Percentiles rank a stretch among this genome's conserved stretches.
These are phyloP conservation scores for Diutina sp. DNA, from an alignment of 1,139 yeast species.

Conservation along the genomic window DNA sequence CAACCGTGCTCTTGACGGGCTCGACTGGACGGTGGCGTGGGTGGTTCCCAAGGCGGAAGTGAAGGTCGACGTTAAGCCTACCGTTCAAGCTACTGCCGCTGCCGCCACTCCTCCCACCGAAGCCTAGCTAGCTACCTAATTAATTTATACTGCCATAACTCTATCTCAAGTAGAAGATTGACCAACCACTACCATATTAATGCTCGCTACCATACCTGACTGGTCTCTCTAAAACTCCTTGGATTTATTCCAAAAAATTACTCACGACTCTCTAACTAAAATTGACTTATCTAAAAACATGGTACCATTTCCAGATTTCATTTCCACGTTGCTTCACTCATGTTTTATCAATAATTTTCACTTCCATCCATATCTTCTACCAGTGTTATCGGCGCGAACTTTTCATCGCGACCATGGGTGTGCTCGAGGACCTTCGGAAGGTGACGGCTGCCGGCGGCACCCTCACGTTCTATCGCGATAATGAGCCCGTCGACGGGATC, in stretches of 20 bases:
- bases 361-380: too few species aligned
- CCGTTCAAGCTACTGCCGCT: neutral
- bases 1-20: neutral
- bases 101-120: neutral
- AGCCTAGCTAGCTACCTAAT: neutral
- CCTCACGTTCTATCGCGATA: neutral
- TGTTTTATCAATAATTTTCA: too few species aligned
- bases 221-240: too few species aligned
- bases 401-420: neutral
- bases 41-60: neutral
- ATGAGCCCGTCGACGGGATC: constrained; percentile 8
- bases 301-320: too few species aligned
- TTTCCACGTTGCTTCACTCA: too few species aligned
- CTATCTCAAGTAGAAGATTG: too few species aligned
- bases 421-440: neutral
- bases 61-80: neutral
- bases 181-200: too few species aligned
- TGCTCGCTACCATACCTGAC: too few species aligned
- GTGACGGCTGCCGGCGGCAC: neutral
- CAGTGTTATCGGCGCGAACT: neutral
- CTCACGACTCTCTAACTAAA: too few species aligned
- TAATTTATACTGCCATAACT: too few species aligned
- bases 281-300: too few species aligned
- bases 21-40: neutral
- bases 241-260: too few species aligned